Base-by-base conservation (phyloP, 495 filamentous ascomycete species). In the Clavariopsis aquatica region DNA sequence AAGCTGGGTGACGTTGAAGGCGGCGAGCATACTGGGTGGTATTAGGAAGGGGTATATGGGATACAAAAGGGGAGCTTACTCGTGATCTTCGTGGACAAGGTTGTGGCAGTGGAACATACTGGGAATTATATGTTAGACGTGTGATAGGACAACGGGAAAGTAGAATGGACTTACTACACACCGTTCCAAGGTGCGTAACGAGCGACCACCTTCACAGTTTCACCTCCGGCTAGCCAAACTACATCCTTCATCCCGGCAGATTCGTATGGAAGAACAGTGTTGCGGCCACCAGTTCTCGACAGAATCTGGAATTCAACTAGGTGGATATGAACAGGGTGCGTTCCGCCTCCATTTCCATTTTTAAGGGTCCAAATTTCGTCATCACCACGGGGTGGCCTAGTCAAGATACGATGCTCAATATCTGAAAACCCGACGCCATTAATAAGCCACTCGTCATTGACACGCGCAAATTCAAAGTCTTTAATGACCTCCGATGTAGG, bases 21-120 rank as follows among this genome's bases (percentile, higher is more conserved):
- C 82, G 0, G 74, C 81, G 78, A 85, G 82, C 84, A 85, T 85
- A 54, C 65, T 68, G 24, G 2, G 15, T 29, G n/a, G 49, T n/a
- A 31, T 49, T 52, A 49, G n/a, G 26, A 45, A 19, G 58, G 28
- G 13, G 47, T 7, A 1, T 8, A 8, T 27, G 17, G 24, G 22
- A 20, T 23, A 1, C n/a, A 53, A 23, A 17, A 57, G 1, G 20
- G 6, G 22, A 5, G 31, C 65, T 52, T 62, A 68, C 65, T 83
- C 82, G 66, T 85, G 75, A 65, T 85, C 84, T 65, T 85, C 84
- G 64, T 85, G 84, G 49, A 85, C 75, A 36, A 84, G 73, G 56
- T 85, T 85, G 66, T 85, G 83, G 74, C 68, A 70, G 46, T 66
- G 62, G 38, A 66, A 66, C 62, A 70, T 66, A 54, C 38, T 58